Conservation (phyloP, 2,329 filamentous ascomycete species). For the Fusarium redolens region DNA sequence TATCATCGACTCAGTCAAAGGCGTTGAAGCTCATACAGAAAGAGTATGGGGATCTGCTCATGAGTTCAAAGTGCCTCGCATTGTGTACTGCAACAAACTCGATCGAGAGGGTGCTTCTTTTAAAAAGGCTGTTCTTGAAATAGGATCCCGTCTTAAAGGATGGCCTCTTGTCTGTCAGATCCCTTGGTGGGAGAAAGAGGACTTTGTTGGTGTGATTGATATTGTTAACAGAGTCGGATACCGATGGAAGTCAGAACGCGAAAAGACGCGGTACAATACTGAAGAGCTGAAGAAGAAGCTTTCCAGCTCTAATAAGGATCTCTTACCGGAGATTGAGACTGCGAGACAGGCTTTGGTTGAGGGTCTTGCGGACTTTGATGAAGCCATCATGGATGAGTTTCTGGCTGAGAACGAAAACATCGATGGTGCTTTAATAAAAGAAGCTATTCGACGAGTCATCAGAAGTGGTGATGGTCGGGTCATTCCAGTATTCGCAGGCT, state of each 20-base stretch:
- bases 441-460: slow-evolving; percentile 79
- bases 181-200: slow-evolving; percentile 89
- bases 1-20: slow-evolving; percentile 90
- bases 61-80: slow-evolving; percentile 83
- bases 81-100: slow-evolving; percentile 82
- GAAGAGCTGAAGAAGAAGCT: slow-evolving; percentile 55
- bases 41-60: slow-evolving; percentile 94
- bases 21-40: slow-evolving; percentile 96
- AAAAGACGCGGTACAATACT: slow-evolving; percentile 52
- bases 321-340: slow-evolving; percentile 74
- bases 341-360: slow-evolving; percentile 85
- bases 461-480: slow-evolving; percentile 75
- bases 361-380: slow-evolving; percentile 87
- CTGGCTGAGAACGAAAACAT: slow-evolving; percentile 83
- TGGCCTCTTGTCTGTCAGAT: slow-evolving; percentile 96
- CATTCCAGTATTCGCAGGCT: slow-evolving; percentile 89
- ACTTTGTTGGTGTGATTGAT: slow-evolving; percentile 87
- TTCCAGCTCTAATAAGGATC: slow-evolving; percentile 58
- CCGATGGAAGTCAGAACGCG: slow-evolving; percentile 68
- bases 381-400: slow-evolving; percentile 85
- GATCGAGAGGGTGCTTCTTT: slow-evolving; percentile 83
- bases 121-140: slow-evolving; percentile 84
- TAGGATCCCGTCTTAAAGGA: slow-evolving; percentile 80
- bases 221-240: slow-evolving; percentile 80
- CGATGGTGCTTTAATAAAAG: slow-evolving; percentile 72